Base-by-base conservation (phyloP, 2,329 filamentous ascomycete genomes). In the Ascosphaera acerosa region DNA sequence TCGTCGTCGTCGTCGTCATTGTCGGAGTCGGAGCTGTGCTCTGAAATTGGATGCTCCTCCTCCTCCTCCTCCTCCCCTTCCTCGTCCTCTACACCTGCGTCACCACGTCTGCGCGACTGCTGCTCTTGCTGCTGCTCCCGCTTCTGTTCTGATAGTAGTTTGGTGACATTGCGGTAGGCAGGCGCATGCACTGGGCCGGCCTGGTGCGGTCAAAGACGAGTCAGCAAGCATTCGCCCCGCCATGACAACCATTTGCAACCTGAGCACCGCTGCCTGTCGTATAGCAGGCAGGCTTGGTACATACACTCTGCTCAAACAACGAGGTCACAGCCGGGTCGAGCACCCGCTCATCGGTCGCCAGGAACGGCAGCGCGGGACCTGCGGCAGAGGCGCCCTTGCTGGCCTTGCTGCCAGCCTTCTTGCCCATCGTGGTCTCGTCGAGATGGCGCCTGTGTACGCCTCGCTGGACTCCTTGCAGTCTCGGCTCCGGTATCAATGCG, bases 291-390 rank as follows among this genome's bases (percentile, higher is more conserved):
- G 27, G 54, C 36, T 19, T 26, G 26, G 27, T 9, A 62, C 70
- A 55, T 62, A 78, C 74, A 58, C 75, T 80, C 34, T 62, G 58
- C 34, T 70, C 62, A 53, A 81, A 81, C 23, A 81, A 60, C 37
- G 71, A 69, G 43, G 70, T 61, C 40, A 81, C 57, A 34, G 61
- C 55, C 47, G 74, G 71, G 56, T 81, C 74, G 36, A 80, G 58
- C 36, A 61, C 58, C 48, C 64, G 64, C 33, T 71, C 27, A 16
- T 30, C 32, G 15, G 25, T 25, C 22, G 10, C 70, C 32, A 72
- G 59, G 35, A 59, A 58, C 47, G 66, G 64, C 31, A 55, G 44
- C 22, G 50, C 38, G 35, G 47, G 43, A 35, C 41, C 42, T 18
- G 33, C 37, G 23, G 39, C 36, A n/a, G n/a, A n/a, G n/a, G n/a